Conservation (phyloP, 331 rosid genomes). For the Quercus lobata region DNA sequence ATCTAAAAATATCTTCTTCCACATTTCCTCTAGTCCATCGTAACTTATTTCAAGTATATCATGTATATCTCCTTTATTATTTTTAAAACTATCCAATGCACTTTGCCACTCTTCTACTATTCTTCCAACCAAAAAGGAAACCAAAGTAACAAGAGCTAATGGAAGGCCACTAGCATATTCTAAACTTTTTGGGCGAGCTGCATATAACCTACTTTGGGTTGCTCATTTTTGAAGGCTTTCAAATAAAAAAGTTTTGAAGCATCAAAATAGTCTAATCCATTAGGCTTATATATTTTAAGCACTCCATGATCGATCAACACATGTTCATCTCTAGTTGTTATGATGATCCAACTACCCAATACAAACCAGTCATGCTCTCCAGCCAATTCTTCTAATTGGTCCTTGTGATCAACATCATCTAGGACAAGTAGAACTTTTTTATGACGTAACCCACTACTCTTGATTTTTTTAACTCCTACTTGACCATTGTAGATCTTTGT, state of each 20-base stretch:
- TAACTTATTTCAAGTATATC: constrained; percentile 25
- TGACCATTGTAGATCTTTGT: too few relatives aligned
- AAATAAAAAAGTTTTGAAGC: constrained; percentile 14
- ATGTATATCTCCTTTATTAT: background rate
- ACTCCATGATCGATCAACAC: background rate
- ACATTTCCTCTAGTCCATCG: constrained; percentile 5
- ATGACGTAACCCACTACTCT: too few relatives aligned
- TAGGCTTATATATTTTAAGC: background rate
- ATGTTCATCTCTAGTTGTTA: background rate
- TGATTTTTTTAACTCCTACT: too few relatives aligned
- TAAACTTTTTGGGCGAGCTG: background rate
- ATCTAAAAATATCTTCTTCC: constrained; percentile 24
- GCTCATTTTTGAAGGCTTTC: constrained; percentile 5
- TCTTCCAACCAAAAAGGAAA: constrained; percentile 34
- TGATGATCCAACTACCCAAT: constrained; percentile 14
- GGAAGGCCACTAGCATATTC: constrained; percentile 20
- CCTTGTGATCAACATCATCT: too few relatives aligned
- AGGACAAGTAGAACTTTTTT: too few relatives aligned
- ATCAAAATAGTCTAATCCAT: background rate
- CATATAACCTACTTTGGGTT: background rate
- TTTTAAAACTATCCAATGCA: constrained; percentile 22
- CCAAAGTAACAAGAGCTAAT: constrained; percentile 38
- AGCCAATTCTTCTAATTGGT: too few relatives aligned
- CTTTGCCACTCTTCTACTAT: constrained; percentile 20
- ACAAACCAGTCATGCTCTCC: background rate